Evolutionary conservation across 768 basidiomycete species (phyloP), one percentile per base, ranked within the genome.

Genomic region (Boletus eberwhitei): DNA sequence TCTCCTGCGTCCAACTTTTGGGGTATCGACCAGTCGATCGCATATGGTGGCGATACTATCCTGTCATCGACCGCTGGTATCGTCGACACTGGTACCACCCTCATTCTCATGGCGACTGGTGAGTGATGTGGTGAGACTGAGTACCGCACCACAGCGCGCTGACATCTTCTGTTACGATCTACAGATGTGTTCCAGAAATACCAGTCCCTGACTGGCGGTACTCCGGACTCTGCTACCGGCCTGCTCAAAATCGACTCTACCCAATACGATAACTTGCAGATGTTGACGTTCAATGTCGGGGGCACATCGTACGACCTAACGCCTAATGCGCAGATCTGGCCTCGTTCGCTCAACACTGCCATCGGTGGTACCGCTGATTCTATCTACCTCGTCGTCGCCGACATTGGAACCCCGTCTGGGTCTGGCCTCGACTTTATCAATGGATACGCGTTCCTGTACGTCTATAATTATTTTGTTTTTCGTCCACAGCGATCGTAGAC

Each of bases 311-410:
- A 64, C 38, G 34, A n/a, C 4, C 52, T 71, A 0, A 48, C 39
- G 3, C 54, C 66, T 3, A 63, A 70, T 16, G 69, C 62, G 64
- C 72, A 73, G 46, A 72, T 71, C 50, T 74, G 72, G 69, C 73
- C 72, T 3, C 68, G 65, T 38, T 66, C 65, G 17, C 59, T 73
- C 31, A 74, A 73, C 59, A 51, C 44, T 5, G 51, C 12, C 8
- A 54, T 74, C 16, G 73, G 71, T 5, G 71, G 71, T 2, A 55
- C 5, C 12, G 4, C 62, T 13, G 5, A 19, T 29, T 21, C 36
- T 17, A 70, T 71, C 26, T 71, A 73, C 48, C 68, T 74, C 5
- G 1, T 73, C 31, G 50, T 74, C 17, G 2, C 13, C 13, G 64
- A 72, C 37, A 35, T 58, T 2, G 66, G 62, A 2, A 17, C 3